Evolutionary conservation across 768 basidiomycete genomes (phyloP).

Genomic region (Podaxis rugospora): DNA sequence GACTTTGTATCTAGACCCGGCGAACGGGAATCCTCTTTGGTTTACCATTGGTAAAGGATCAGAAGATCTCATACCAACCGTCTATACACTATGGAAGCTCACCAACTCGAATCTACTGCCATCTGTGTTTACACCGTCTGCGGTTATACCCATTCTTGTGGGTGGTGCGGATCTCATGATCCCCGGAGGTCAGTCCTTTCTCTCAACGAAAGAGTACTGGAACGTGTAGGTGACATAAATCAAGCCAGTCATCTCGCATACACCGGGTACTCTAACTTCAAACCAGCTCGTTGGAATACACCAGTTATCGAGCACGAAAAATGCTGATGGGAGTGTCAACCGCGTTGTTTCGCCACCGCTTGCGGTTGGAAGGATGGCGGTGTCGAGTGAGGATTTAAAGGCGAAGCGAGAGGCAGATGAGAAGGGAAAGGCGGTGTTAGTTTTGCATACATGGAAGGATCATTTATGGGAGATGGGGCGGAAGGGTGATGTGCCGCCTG

Average conservation of each 20-base stretch:
- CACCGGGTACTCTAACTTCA: constrained; percentile 31
- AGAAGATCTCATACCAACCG: constrained; percentile 71
- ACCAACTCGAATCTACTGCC: constrained; percentile 57
- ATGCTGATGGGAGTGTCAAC: constrained; percentile 24
- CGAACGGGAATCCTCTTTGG: constrained; percentile 72
- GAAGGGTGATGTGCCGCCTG: constrained; percentile 53
- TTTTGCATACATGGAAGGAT: constrained; percentile 78
- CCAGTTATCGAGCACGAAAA: constrained; percentile 32
- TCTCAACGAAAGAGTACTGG: not conserved
- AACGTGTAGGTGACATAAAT: constrained; percentile 10
- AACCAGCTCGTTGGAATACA: constrained; percentile 62
- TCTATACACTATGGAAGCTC: constrained; percentile 76
- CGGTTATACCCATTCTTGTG: constrained; percentile 66
- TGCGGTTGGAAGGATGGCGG: constrained; percentile 72
- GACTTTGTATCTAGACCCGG: constrained; percentile 57
- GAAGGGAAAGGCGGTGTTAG: constrained; percentile 76
- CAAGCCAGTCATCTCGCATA: constrained; percentile 57
- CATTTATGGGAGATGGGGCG: constrained; percentile 67
- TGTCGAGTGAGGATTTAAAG: constrained; percentile 43
- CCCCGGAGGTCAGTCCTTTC: constrained; percentile 63
- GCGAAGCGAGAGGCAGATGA: constrained; percentile 27
- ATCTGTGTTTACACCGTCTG: constrained; percentile 61
- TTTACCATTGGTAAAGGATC: constrained; percentile 66
- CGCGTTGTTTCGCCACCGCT: constrained; percentile 48
- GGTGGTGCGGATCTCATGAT: constrained; percentile 89